Base-by-base conservation (phyloP, 768 basidiomycete genomes). In the Mycena maculata region DNA sequence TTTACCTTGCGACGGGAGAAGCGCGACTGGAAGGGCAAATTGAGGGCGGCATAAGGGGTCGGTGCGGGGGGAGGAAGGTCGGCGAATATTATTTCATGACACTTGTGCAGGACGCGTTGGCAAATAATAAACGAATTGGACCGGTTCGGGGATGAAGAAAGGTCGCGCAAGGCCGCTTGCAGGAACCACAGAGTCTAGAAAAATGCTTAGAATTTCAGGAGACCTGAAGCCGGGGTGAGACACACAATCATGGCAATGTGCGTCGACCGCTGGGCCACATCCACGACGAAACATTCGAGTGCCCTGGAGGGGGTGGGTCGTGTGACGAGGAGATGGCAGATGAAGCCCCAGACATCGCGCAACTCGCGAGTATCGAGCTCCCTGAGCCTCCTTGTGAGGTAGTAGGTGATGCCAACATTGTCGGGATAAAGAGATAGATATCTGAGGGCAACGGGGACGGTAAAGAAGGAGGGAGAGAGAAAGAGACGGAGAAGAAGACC, bases 1-100 rank as follows among this genome's bases (percentile, higher is more conserved):
- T 89, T 93, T 22, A 98, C 85, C 79, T 90, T 91, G 76, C 83
- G 85, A 39, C 85, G 83, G 33, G 80, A 74, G 61, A 88, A 84
- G 38, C 84, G 86, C 20, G 85, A 80, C 27, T 81, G 81, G 44
- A 80, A 76, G 39, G 88, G 84, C 18, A 87, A 76, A 72, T 79
- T 81, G 71, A 92, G 77, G 10, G 85, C 83, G 16, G 87, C 82
- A 76, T 96, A 96, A 1, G 94, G 92, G 4, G 88, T 83, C 12
- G 85, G 79, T 13, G 85, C 80, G 10, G 90, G 87, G 25, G 88
- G 82, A 13, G 95, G 89, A 36, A 92, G 83, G 78, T 98, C 94
- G 50, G 90, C 90, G 76, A 98, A 99, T 73, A 99, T 97, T 77
- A 99, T 96, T 80, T 96, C 92, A 79, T 99, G 96, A 74, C 96